Evolutionary conservation across 352 stramenopile genomes (phyloP).

Genomic region (Peronospora farinosa): DNA sequence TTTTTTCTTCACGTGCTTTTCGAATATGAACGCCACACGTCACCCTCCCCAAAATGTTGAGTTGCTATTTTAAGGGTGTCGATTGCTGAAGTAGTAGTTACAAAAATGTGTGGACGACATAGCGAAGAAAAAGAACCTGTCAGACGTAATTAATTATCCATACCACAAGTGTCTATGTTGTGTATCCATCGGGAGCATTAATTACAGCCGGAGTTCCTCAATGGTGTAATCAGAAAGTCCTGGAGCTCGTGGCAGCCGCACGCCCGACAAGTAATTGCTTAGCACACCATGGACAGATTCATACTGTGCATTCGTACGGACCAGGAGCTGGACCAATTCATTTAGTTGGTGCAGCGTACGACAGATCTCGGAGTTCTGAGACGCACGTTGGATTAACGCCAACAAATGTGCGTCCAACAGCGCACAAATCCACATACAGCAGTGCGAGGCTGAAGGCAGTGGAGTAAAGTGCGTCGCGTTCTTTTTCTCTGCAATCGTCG

Average conservation of each 20-base stretch:
- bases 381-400: constrained; percentile 54
- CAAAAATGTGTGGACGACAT: constrained; percentile 6
- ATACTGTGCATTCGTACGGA: constrained; percentile 50
- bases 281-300: constrained; percentile 68
- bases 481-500: constrained; percentile 14
- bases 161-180: no score
- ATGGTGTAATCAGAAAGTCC: constrained; percentile 75
- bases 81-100: background rate
- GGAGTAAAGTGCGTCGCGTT: constrained; percentile 28
- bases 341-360: constrained; percentile 45
- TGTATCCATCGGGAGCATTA: no score
- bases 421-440: constrained; percentile 65
- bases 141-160: background rate
- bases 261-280: constrained; percentile 71
- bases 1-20: constrained; percentile 23
- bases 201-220: constrained; percentile 64
- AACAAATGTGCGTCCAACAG: constrained; percentile 70
- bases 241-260: constrained; percentile 53
- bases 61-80: constrained; percentile 12
- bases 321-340: constrained; percentile 46
- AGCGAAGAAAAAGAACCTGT: no score
- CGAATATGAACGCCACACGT: constrained; percentile 9
- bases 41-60: constrained; percentile 9
- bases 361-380: constrained; percentile 36
- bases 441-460: constrained; percentile 38